phyloP scores from a whole-genome alignment of 2,329 filamentous ascomycete species.

The Trichophyton benhamiae region DNA sequence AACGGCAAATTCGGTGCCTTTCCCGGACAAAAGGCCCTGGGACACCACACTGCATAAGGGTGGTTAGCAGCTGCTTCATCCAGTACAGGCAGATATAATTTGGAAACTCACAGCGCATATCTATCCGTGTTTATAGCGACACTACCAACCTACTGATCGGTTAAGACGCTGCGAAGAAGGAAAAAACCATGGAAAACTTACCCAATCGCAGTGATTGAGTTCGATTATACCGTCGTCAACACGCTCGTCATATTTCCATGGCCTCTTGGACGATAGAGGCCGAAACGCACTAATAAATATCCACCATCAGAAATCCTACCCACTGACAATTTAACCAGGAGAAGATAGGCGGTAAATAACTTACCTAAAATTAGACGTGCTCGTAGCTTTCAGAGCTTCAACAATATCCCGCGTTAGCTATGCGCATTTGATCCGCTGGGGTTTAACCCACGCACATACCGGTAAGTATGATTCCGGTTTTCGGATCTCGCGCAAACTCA shows the following conservation, averaged over 20 bases:
- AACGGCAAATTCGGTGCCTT: neutral
- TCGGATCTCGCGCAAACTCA: constrained; percentile 22
- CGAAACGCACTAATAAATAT: constrained; percentile 1
- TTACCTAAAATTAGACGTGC: constrained; percentile 8
- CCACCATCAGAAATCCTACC: neutral
- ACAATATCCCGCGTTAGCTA: neutral
- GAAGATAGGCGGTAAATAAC: neutral
- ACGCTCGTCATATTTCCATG: constrained; percentile 8
- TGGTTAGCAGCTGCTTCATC: neutral
- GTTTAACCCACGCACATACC: constrained; percentile 19
- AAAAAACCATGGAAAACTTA: constrained; percentile 5
- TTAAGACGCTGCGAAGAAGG: neutral
- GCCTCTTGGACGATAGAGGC: constrained; percentile 1
- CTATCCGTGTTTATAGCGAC: constrained; percentile 27
- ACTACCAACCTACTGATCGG: constrained; percentile 21
- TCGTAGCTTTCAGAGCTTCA: constrained; percentile 2
- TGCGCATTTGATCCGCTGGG: neutral
- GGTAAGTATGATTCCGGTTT: constrained; percentile 26
- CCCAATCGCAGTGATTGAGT: constrained; percentile 10
- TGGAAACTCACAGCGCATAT: constrained; percentile 12
- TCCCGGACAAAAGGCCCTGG: neutral
- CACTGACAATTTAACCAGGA: neutral
- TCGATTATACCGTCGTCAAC: neutral
- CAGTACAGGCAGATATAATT: neutral
- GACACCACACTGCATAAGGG: neutral